Base-by-base conservation (phyloP, 495 filamentous ascomycete genomes). In the Xylaria longipes region DNA sequence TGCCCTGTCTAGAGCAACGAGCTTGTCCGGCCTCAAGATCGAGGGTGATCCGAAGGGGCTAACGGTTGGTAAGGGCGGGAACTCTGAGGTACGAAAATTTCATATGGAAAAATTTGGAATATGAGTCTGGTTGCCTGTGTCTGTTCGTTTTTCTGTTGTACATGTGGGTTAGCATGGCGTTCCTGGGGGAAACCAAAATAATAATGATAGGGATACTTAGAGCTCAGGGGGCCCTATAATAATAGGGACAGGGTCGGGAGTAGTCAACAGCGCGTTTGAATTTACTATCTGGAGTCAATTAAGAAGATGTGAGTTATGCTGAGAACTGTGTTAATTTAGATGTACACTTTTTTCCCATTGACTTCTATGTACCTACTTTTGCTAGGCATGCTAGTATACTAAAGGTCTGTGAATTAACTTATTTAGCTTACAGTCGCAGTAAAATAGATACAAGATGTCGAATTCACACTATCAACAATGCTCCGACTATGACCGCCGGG, bases 1-100 rank as follows among this genome's bases (percentile, higher is more conserved):
- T 17, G 92, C 92, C 27, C 82, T 95, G 20, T 91, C 88, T 60
- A 86, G 96, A 73, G 96, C 95, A 25, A 95, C 91, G 4, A 90
- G 87, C 45, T 90, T 97, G 72, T 87, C 88, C 9, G 95, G 95
- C 8, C 81, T 98, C 41, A 79, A 78, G 75, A 78, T 85, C 45
- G 80, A 81, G 68, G 83, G 82, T 0, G 65, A 73, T 54, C 46
- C 73, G 0, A 58, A 69, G 3, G 78, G 78, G 5, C 39, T 83
- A 17, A 48, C 58, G 2, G 71, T 68, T 22, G 76, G 77, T 17
- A 65, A 71, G 8, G 77, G 77, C 17, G 77, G 78, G 3, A 80
- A 80, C 35, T 31, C 25, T 4, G 77, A 79, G 62, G 78, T 80
- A 0, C 67, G 72, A 39, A 25, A 61, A n/a, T 80, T 79, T 45